Conservation (phyloP, 768 basidiomycete species). For the Plicaturopsis crispa region DNA sequence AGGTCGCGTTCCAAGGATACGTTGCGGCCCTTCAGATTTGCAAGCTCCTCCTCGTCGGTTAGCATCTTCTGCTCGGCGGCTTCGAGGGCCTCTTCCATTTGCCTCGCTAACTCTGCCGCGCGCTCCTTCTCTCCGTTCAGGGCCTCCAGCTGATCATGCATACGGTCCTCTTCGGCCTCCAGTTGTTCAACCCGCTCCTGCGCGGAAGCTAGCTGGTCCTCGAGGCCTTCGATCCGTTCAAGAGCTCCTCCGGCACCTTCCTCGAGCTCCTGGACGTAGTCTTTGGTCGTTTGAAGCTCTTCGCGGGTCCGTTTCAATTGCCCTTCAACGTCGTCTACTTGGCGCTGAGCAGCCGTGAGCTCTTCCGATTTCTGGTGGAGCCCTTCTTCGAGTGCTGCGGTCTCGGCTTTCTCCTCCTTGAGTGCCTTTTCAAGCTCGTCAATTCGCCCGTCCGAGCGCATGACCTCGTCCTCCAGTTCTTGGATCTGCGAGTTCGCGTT, state of each 20-base stretch:
- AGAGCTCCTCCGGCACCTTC: constrained; percentile 45
- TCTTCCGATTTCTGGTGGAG: constrained; percentile 11
- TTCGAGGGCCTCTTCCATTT: constrained; percentile 72
- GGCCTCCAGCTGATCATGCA: constrained; percentile 38
- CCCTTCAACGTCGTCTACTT: constrained; percentile 15
- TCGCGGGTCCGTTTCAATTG: constrained; percentile 31
- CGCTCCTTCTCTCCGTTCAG: constrained; percentile 46
- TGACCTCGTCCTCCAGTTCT: constrained; percentile 57
- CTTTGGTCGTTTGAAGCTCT: constrained; percentile 41
- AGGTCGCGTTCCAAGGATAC: constrained; percentile 50
- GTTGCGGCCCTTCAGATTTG: constrained; percentile 43
- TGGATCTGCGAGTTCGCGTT: constrained; percentile 51
- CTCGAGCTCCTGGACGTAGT: constrained; percentile 52
- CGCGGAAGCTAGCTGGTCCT: constrained; percentile 41
- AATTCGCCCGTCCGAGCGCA: constrained; percentile 40
- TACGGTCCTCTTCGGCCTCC: constrained; percentile 37
- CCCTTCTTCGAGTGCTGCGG: constrained; percentile 38
- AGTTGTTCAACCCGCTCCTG: constrained; percentile 38
- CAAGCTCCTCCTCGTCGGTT: constrained; percentile 47
- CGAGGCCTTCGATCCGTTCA: constrained; percentile 47
- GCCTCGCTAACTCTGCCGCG: constrained; percentile 47
- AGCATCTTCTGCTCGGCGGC: constrained; percentile 67
- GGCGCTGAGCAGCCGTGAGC: constrained; percentile 13
- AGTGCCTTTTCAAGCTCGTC: constrained; percentile 52
- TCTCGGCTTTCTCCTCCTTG: constrained; percentile 40